These are phyloP conservation scores for Pythium rishiriense DNA, from an alignment of 352 stramenopile species.

Conservation along the genomic window DNA sequence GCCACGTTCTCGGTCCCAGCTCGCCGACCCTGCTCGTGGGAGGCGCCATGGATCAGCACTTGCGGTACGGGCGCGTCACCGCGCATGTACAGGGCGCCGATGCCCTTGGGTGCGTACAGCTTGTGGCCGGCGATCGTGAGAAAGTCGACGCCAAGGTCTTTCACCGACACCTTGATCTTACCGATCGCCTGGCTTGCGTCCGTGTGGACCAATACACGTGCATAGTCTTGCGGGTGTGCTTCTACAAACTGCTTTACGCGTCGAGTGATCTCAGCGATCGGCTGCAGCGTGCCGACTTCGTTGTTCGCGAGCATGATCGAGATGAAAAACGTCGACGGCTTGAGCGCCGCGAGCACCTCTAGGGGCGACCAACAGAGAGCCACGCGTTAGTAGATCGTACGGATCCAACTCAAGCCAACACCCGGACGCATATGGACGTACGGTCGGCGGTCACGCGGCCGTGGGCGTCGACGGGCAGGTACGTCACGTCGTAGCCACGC, in stretches of 20 bases:
- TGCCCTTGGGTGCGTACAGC: conserved; percentile 95
- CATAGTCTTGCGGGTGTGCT: conserved; percentile 4
- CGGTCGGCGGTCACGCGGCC: conserved; percentile 50
- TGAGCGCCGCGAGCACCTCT: conserved; percentile 85
- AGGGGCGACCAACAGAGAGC: background rate
- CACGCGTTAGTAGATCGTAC: background rate
- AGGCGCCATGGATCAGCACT: conserved; percentile 90
- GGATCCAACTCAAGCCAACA: no score
- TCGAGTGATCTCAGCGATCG: conserved; percentile 84
- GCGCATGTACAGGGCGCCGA: conserved; percentile 82
- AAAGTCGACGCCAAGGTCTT: conserved; percentile 90
- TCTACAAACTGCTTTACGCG: conserved; percentile 31
- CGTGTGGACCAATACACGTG: conserved; percentile 92
- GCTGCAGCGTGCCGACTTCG: conserved; percentile 96
- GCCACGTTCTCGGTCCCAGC: conserved; percentile 98
- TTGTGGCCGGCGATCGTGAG: conserved; percentile 98
- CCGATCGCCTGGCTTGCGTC: conserved; percentile 96
- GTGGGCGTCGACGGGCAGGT: conserved; percentile 56
- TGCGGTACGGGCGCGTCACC: conserved; percentile 36
- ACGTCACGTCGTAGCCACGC: conserved; percentile 63
- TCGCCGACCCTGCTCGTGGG: conserved; percentile 91
- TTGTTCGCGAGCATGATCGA: conserved; percentile 99
- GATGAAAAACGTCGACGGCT: conserved; percentile 89
- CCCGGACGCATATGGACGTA: conserved; percentile 6
- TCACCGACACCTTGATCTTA: conserved; percentile 90